phyloP scores from a whole-genome alignment of 192 early-diverging fungal genomes.

The Coemansia sp. region DNA sequence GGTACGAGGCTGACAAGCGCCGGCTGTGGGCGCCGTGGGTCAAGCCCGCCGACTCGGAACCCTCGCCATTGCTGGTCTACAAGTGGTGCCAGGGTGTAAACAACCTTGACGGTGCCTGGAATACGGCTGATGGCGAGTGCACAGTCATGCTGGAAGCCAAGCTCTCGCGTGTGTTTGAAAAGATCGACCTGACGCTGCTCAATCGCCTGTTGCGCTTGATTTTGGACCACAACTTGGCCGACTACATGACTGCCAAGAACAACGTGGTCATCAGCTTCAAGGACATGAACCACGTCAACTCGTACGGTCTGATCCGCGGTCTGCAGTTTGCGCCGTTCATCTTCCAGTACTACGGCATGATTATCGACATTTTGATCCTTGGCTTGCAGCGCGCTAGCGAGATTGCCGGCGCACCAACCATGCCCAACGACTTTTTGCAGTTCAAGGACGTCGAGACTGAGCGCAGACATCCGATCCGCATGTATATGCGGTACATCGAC shows the following conservation, averaged over 20 bases:
- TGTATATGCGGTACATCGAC: conserved; percentile 96
- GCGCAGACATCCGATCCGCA: conserved; percentile 92
- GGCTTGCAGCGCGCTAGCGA: conserved; percentile 94
- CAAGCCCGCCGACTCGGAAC: conserved; percentile 96
- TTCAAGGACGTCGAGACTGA: conserved; percentile 90
- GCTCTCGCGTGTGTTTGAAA: conserved; percentile 92
- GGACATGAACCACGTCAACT: conserved; percentile 99
- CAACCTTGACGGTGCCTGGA: conserved; percentile 96
- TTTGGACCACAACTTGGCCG: conserved; percentile 99
- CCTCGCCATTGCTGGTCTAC: conserved; percentile 94
- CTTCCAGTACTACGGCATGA: conserved; percentile 98
- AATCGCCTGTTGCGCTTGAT: conserved; percentile 92
- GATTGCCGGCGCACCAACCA: conserved; percentile 90
- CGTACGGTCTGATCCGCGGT: conserved; percentile 95
- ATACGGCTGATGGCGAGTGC: conserved; percentile 85
- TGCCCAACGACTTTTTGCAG: conserved; percentile 97
- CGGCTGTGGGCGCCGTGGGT: conserved; percentile 99
- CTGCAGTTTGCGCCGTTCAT: conserved; percentile 98
- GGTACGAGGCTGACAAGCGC: conserved; percentile 98
- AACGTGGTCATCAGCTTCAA: conserved; percentile 97
- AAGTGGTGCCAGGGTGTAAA: conserved; percentile 99
- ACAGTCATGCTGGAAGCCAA: conserved; percentile 96
- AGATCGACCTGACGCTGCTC: conserved; percentile 96
- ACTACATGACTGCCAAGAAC: conserved; percentile 99
- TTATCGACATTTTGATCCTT: conserved; percentile 91